phyloP scores from a whole-genome alignment of 345 rosid species.

The Salix arbutifolia region DNA sequence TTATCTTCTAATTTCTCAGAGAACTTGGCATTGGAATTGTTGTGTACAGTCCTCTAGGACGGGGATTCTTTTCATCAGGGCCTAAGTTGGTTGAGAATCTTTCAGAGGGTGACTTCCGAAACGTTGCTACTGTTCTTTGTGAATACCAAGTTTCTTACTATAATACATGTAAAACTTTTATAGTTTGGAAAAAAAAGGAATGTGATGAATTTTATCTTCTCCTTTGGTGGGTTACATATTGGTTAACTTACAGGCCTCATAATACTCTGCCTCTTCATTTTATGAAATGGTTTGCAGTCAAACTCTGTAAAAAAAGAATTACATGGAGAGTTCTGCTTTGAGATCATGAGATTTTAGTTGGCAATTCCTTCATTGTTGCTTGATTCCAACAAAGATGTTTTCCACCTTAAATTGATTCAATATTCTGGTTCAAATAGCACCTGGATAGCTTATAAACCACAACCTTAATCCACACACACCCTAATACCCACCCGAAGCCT shows the following conservation, averaged over 20 bases:
- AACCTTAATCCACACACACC: neutral
- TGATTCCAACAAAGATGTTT: neutral
- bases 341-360: neutral
- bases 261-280: neutral
- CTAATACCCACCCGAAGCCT: neutral
- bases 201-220: neutral
- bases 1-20: slow-evolving; percentile 21
- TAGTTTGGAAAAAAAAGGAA: too few species aligned
- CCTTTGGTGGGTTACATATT: neutral
- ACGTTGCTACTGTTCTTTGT: slow-evolving; percentile 21
- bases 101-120: slow-evolving; percentile 34
- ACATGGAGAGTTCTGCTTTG: neutral
- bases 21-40: slow-evolving; percentile 75
- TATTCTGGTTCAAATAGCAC: neutral
- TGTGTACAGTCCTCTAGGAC: slow-evolving; percentile 59
- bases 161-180: too few species aligned
- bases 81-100: slow-evolving; percentile 47
- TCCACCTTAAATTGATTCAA: neutral
- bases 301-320: neutral
- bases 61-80: slow-evolving; percentile 62
- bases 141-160: neutral
- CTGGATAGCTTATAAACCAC: neutral
- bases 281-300: neutral
- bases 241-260: neutral
- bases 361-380: neutral